Evolutionary conservation across 2,329 filamentous ascomycete genomes (phyloP), one percentile per base, ranked within the genome.

Genomic region (Neonectria ditissima): DNA sequence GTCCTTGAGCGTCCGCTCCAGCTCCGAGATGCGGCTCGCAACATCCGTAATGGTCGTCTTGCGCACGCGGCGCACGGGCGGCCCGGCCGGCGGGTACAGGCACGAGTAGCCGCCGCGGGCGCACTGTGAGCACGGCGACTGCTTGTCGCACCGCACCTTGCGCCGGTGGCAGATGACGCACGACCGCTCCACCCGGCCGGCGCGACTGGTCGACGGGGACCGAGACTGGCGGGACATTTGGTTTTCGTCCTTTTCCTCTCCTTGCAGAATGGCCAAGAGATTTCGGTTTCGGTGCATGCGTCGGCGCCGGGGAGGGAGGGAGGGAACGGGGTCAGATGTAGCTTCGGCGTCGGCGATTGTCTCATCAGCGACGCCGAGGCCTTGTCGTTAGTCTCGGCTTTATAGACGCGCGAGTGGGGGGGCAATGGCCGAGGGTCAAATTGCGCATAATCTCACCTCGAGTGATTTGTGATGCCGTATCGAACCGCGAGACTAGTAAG

Each of bases 91-190:
- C 7, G 77, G 76, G 55, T 77, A 79, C 13, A 68, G 63, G 43
- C 78, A 79, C 8, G 71, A 59, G 26, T 71, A 69, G 0, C 72
- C 70, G 32, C 73, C 71, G 63, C 89, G 86, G 34, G 84, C 83
- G 73, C 91, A 93, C 73, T 92, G 92, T 62, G 86, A 85, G 74
- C 91, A 93, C 7, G 90, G 89, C 77, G 89, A 85, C 63, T 85
- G 82, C 78, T 92, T 92, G 79, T 92, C 89, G 80, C 91, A 92
- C 69, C 89, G 89, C 59, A 93, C 91, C 76, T 91, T 90, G 59
- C 88, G 80, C 53, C 81, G 79, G 11, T 80, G 76, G 58, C 80
- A 82, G 6, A 80, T 79, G 5, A 80, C 77, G 62, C 80, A 82
- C 50, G 78, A 79, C 18, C 77, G 71, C 47, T 74, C 66, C 50